These are phyloP conservation scores for Dothideomycetes sp. DNA, from an alignment of 2,329 filamentous ascomycete genomes.

Conservation along the genomic window DNA sequence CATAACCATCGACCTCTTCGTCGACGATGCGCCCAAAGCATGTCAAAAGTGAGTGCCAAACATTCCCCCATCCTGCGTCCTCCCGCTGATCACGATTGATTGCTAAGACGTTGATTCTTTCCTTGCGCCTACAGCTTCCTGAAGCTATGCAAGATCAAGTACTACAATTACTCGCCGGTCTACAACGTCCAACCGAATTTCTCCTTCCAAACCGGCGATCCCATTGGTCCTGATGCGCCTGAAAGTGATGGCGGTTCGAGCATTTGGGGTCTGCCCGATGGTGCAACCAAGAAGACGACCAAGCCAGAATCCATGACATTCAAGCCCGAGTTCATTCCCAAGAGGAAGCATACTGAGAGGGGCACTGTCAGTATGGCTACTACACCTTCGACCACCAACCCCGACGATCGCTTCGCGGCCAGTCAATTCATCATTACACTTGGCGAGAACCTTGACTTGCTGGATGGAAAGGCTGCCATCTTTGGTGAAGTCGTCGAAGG, in stretches of 20 bases:
- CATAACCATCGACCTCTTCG: constrained; percentile 85
- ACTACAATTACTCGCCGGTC: constrained; percentile 94
- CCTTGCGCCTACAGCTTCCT: constrained; percentile 75
- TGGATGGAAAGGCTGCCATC: constrained; percentile 88
- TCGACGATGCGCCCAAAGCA: constrained; percentile 79
- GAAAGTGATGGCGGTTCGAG: constrained; percentile 88
- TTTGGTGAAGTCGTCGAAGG: constrained; percentile 95
- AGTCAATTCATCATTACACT: constrained; percentile 94
- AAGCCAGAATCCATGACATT: constrained; percentile 42
- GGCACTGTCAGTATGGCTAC: constrained; percentile 99
- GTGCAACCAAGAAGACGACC: constrained; percentile 55
- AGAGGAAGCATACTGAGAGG: constrained; percentile 77
- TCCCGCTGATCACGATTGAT: constrained; percentile 46
- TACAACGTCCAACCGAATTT: constrained; percentile 91
- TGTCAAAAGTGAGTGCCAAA: constrained; percentile 78
- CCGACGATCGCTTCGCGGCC: constrained; percentile 71
- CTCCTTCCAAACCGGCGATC: constrained; percentile 92
- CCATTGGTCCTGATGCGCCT: constrained; percentile 72
- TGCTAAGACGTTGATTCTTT: constrained; percentile 41
- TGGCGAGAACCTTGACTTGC: constrained; percentile 77
- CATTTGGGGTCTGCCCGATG: constrained; percentile 78
- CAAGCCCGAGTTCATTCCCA: constrained; percentile 72
- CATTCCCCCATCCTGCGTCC: constrained; percentile 16
- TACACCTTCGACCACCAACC: constrained; percentile 62
- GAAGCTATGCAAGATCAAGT: constrained; percentile 97